Percentiles rank a stretch among this genome's conserved stretches.
Evolutionary conservation across 805 yeast genomes (phyloP).

Genomic region (Cyberlindnera suaveolens): DNA sequence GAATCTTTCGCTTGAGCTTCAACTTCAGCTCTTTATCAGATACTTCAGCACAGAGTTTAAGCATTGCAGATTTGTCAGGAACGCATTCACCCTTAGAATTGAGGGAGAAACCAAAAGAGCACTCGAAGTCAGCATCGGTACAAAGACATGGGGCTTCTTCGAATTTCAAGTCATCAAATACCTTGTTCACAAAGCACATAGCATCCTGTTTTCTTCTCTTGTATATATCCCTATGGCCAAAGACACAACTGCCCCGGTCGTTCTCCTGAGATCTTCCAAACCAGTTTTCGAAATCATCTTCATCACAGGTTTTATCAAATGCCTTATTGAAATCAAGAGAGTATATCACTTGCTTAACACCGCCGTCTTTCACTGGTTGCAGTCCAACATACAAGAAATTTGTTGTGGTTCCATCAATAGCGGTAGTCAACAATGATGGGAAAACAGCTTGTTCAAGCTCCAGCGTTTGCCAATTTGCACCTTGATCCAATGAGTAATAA

Average conservation of each 20-base stretch:
- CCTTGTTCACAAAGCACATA: constrained; percentile 44
- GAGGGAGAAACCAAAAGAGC: constrained; percentile 46
- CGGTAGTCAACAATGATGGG: constrained; percentile 45
- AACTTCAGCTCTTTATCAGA: constrained; percentile 12
- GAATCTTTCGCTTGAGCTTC: constrained; percentile 11
- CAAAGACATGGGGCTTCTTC: constrained; percentile 59
- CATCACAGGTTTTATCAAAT: constrained; percentile 35
- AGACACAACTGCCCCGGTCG: constrained; percentile 43
- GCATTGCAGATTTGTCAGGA: constrained; percentile 22
- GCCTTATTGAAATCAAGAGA: constrained; percentile 55
- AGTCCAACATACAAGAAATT: constrained; percentile 51
- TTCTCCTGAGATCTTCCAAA: constrained; percentile 38
- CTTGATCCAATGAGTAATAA: constrained; percentile 68
- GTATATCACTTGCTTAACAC: constrained; percentile 16
- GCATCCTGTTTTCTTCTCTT: constrained; percentile 62
- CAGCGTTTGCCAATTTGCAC: constrained; percentile 50
- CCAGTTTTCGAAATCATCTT: constrained; percentile 60
- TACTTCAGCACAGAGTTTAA: constrained; percentile 31
- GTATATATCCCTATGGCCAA: constrained; percentile 63
- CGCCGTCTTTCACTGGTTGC: constrained; percentile 3
- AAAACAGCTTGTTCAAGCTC: constrained; percentile 38
- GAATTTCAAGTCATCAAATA: constrained; percentile 33
- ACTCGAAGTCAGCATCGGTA: constrained; percentile 59
- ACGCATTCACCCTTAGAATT: constrained; percentile 43
- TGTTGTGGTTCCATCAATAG: constrained; percentile 68